These are phyloP conservation scores for Ascosphaera apis DNA, from an alignment of 2,329 filamentous ascomycete species.

Conservation along the genomic window DNA sequence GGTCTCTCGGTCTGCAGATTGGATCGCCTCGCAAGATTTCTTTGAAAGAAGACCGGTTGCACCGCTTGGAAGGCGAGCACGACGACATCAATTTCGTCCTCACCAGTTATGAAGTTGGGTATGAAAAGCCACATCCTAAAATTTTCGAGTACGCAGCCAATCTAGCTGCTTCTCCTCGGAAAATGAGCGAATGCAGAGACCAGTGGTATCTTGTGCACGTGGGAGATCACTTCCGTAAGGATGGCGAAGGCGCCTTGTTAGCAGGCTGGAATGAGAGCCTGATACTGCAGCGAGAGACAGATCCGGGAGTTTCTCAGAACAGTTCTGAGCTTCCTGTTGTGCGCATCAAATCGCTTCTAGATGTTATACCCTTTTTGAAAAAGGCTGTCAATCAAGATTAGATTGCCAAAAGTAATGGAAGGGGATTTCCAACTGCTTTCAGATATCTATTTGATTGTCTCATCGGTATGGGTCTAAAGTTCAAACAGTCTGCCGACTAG, in stretches of 20 bases:
- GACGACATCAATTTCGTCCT: constrained; percentile 22
- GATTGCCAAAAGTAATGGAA: no score
- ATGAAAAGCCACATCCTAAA: constrained; percentile 19
- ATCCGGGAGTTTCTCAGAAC: not conserved
- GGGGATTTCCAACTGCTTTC: no score
- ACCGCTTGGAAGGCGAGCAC: constrained; percentile 6
- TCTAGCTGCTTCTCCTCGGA: constrained; percentile 2
- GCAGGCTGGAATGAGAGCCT: constrained; percentile 15
- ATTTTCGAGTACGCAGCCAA: constrained; percentile 18
- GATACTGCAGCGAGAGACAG: constrained; percentile 5
- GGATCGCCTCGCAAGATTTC: constrained; percentile 11
- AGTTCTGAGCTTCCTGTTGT: not conserved
- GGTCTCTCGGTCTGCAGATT: constrained; percentile 16
- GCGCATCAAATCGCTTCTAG: not conserved
- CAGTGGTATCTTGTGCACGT: constrained; percentile 17
- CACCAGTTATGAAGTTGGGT: constrained; percentile 23
- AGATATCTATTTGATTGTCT: no score
- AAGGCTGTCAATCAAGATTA: not conserved
- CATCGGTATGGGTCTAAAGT: not conserved
- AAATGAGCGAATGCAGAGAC: constrained; percentile 1
- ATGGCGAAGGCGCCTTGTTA: constrained; percentile 16
- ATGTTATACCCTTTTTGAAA: not conserved
- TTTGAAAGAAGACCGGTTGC: constrained; percentile 9
- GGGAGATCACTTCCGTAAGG: constrained; percentile 22
- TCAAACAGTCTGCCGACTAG: not conserved